Conservation (phyloP, 306 rosid genomes). For the Quercus cerris region DNA sequence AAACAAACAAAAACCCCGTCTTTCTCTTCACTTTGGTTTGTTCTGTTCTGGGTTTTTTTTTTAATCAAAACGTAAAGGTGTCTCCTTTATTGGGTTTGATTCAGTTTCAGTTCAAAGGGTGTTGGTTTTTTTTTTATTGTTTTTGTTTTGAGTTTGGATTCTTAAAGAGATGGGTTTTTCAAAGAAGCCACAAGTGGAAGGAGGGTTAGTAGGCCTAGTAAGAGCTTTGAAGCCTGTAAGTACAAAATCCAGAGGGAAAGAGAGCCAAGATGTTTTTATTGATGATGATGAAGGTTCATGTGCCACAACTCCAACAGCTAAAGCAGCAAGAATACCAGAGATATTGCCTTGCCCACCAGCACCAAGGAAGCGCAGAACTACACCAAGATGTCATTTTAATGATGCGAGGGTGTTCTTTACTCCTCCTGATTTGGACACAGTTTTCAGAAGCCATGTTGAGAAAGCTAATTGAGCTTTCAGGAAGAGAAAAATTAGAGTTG, state of each 20-base stretch:
- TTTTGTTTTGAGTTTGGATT: too few relatives aligned
- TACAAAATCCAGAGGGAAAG: conserved; percentile 44
- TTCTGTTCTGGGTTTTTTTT: conserved; percentile 2
- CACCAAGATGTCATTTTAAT: conserved; percentile 37
- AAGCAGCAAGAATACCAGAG: conserved; percentile 75
- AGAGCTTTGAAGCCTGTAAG: conserved; percentile 67
- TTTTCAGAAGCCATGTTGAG: conserved; percentile 68
- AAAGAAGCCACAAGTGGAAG: conserved; percentile 60
- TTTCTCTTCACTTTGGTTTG: conserved; percentile 10
- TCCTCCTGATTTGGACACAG: conserved; percentile 89
- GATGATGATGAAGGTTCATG: conserved; percentile 34
- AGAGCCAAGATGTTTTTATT: conserved; percentile 23
- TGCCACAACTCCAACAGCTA: conserved; percentile 78
- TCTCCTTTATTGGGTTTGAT: not conserved
- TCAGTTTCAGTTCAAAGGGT: not conserved
- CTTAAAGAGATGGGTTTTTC: conserved; percentile 67
- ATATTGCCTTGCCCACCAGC: conserved; percentile 75
- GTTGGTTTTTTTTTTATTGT: not conserved
- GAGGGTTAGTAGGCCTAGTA: conserved; percentile 56
- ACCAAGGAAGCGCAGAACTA: conserved; percentile 71
- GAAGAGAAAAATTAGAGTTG: conserved; percentile 7
- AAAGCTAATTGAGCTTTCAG: conserved; percentile 48
- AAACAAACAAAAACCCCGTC: conserved; percentile 1
- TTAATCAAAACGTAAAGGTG: not conserved
- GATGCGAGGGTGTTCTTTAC: conserved; percentile 67